Evolutionary conservation across 495 filamentous ascomycete genomes (phyloP).

Genomic region (Melanomma pulvis-pyrius): DNA sequence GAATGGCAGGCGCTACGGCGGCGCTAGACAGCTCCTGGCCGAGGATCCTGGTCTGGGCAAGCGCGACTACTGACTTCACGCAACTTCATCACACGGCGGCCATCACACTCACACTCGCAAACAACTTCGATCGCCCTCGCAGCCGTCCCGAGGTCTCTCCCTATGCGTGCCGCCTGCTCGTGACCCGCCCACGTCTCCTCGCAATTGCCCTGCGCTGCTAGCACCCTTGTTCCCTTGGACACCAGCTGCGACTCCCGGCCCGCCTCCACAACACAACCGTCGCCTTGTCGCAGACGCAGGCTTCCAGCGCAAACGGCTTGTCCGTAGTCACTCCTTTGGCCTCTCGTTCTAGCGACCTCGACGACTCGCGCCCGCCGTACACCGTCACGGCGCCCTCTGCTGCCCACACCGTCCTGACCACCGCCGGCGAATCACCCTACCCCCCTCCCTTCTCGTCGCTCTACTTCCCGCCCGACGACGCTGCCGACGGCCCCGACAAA

Average conservation of each 20-base stretch:
- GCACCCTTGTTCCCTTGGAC: conserved; percentile 32
- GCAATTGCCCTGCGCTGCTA: conserved; percentile 25
- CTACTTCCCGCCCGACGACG: conserved; percentile 51
- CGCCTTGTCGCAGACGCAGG: conserved; percentile 73
- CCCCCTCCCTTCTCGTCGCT: conserved; percentile 69
- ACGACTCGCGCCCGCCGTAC: conserved; percentile 64
- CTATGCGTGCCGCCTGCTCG: conserved; percentile 25
- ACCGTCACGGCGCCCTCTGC: conserved; percentile 31
- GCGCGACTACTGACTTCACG: conserved; percentile 21
- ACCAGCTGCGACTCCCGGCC: conserved; percentile 35
- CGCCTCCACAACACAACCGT: conserved; percentile 38
- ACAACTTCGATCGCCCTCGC: conserved; percentile 31
- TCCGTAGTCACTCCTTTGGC: conserved; percentile 58
- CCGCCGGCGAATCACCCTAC: conserved; percentile 54
- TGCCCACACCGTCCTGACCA: conserved; percentile 47
- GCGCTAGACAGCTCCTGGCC: conserved; percentile 9
- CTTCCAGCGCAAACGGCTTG: conserved; percentile 63
- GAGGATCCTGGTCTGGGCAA: conserved; percentile 10
- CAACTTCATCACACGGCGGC: conserved; percentile 21
- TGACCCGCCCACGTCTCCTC: conserved; percentile 8
- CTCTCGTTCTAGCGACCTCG: conserved; percentile 14
- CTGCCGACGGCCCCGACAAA: conserved; percentile 54
- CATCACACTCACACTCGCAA: conserved; percentile 7
- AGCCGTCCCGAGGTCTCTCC: conserved; percentile 23
- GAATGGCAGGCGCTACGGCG: not conserved